Evolutionary conservation across 164 flowering plant species (phyloP), one percentile per base, ranked within the genome.

Genomic region (Dillenia turbinata): DNA sequence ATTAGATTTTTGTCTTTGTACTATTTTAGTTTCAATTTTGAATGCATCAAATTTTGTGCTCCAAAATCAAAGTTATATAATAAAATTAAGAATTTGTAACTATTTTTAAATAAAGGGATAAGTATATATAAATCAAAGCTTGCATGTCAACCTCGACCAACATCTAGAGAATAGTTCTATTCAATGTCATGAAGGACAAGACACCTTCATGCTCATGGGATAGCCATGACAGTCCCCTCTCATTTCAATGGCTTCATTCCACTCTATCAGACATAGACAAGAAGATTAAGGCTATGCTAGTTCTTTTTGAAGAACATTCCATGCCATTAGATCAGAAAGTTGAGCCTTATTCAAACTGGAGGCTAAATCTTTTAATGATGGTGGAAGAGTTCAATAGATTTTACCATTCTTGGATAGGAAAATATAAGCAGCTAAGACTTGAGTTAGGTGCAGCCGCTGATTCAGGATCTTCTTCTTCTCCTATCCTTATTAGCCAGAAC

Each of bases 231-330:
- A 57, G 11, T 60, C 61, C 60, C 60, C 56, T 56, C 6, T 71
- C 59, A 14, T 75, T 81, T 68, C 78, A 54, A 17, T 74, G 80
- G 83, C 81, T 77, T 60, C 78, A 71, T 15, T 13, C 64, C 40
- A 72, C 74, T 66, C 67, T 79, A 44, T 70, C 77, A 68, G 78
- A n/a, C n/a, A n/a, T n/a, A n/a, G n/a, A n/a, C n/a, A n/a, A n/a
- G n/a, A n/a, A n/a, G n/a, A n/a, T n/a, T n/a, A n/a, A n/a, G n/a
- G n/a, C n/a, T n/a, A 71, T 79, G 57, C 50, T 71, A 45, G 54
- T 63, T 26, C 67, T 78, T 9, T 49, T 79, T 54, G 65, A 69
- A 51, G 79, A 80, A 45, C 79, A 79, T 10, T 71, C 55, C 1
- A 65, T 72, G 19, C 53, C 86, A 12, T 73, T 76, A 9, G 66